Evolutionary conservation across 164 flowering plant genomes (phyloP).

Genomic region (Magnolia kwangsiensis): DNA sequence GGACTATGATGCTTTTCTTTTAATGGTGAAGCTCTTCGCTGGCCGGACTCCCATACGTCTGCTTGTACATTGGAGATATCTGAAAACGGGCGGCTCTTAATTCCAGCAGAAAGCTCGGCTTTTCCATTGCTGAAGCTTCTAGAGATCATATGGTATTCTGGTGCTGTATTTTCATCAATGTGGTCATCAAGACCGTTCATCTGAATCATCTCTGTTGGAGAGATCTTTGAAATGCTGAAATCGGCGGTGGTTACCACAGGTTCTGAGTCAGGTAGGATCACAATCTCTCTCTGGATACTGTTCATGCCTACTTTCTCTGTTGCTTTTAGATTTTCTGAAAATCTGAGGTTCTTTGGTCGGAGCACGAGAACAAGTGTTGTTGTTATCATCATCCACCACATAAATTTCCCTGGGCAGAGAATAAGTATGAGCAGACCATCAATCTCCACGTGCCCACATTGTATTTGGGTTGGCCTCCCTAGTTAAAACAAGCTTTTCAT

Average conservation of each 20-base stretch:
- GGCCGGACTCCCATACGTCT: not conserved
- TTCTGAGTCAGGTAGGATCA: constrained; percentile 20
- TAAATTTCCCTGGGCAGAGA: constrained; percentile 40
- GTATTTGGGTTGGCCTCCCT: constrained; percentile 27
- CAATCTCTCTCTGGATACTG: constrained; percentile 16
- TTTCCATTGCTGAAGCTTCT: not conserved
- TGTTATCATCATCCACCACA: constrained; percentile 41
- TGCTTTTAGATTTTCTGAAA: constrained; percentile 22
- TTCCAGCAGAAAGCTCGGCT: not conserved
- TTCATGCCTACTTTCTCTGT: constrained; percentile 21
- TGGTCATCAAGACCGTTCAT: not conserved
- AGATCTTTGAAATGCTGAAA: not conserved
- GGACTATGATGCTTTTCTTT: not conserved
- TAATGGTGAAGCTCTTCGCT: not conserved
- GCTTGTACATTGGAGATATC: constrained; percentile 11
- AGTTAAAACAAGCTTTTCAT: constrained; percentile 41
- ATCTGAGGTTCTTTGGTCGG: constrained; percentile 20
- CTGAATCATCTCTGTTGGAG: not conserved
- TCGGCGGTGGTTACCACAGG: not conserved
- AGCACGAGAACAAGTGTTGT: constrained; percentile 18
- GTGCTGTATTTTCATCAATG: constrained; percentile 4
- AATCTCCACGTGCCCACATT: constrained; percentile 19
- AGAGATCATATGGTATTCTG: constrained; percentile 3
- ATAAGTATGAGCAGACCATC: constrained; percentile 18
- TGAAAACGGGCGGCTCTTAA: constrained; percentile 17